These are phyloP conservation scores for Microcera coccophila DNA, from an alignment of 2,329 filamentous ascomycete genomes.

Conservation along the genomic window DNA sequence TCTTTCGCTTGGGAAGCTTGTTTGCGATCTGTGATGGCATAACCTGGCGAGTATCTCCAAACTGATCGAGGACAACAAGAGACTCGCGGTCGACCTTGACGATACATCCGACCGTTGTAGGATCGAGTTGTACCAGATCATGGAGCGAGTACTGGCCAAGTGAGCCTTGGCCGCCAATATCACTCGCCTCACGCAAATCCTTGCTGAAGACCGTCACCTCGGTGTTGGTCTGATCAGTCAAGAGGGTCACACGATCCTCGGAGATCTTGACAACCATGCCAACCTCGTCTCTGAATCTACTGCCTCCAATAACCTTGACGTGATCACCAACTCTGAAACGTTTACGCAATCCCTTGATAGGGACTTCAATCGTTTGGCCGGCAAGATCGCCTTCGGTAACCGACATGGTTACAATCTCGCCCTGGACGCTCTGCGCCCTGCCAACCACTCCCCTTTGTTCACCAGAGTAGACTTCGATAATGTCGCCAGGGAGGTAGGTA, in stretches of 20 bases:
- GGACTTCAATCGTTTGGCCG: slow-evolving; percentile 86
- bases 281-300: slow-evolving; percentile 89
- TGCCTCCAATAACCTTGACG: slow-evolving; percentile 96
- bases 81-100: slow-evolving; percentile 95
- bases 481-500: slow-evolving; percentile 85
- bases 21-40: slow-evolving; percentile 91
- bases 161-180: slow-evolving; percentile 79
- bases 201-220: slow-evolving; percentile 99
- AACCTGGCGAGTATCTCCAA: slow-evolving; percentile 74
- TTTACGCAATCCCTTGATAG: slow-evolving; percentile 87
- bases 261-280: slow-evolving; percentile 94
- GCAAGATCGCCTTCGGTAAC: slow-evolving; percentile 78
- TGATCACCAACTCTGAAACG: slow-evolving; percentile 91
- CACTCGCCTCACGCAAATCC: slow-evolving; percentile 87
- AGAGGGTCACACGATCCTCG: slow-evolving; percentile 85
- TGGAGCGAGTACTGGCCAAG: slow-evolving; percentile 89
- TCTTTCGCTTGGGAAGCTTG: slow-evolving; percentile 75
- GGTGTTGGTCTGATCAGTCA: slow-evolving; percentile 87
- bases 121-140: slow-evolving; percentile 90
- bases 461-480: slow-evolving; percentile 94
- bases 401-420: slow-evolving; percentile 85
- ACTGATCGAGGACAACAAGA: slow-evolving; percentile 84
- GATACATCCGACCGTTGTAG: slow-evolving; percentile 86
- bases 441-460: slow-evolving; percentile 91
- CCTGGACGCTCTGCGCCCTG: slow-evolving; percentile 78